Evolutionary conservation across 768 basidiomycete genomes (phyloP).

Genomic region (Pleurotus eryngii): DNA sequence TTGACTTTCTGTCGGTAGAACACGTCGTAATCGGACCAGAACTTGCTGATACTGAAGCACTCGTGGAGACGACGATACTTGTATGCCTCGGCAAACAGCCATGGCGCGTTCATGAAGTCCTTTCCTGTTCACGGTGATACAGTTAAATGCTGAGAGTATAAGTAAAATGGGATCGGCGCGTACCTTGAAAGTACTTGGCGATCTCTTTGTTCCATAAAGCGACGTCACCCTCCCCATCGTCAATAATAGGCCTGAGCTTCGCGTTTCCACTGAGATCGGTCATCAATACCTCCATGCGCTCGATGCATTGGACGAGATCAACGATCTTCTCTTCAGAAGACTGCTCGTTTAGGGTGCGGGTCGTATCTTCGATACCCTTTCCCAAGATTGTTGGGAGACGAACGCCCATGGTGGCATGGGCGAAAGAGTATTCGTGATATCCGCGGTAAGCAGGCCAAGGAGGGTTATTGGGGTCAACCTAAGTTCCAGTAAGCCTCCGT

Average conservation of each 20-base stretch:
- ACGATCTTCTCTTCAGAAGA: slow-evolving; percentile 78
- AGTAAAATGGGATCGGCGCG: slow-evolving; percentile 15
- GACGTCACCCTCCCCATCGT: slow-evolving; percentile 90
- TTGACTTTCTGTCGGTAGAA: slow-evolving; percentile 89
- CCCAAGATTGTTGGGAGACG: slow-evolving; percentile 93
- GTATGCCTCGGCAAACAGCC: slow-evolving; percentile 95
- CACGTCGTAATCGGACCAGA: slow-evolving; percentile 89
- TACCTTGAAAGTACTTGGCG: slow-evolving; percentile 89
- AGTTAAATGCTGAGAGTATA: no score
- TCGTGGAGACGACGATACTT: slow-evolving; percentile 90
- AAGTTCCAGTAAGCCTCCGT: background rate
- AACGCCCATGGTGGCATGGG: slow-evolving; percentile 94
- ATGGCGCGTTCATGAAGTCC: slow-evolving; percentile 94
- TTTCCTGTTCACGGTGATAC: slow-evolving; percentile 46
- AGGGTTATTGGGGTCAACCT: slow-evolving; percentile 83
- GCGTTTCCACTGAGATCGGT: slow-evolving; percentile 79
- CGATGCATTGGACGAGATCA: slow-evolving; percentile 83
- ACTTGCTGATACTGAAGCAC: slow-evolving; percentile 89
- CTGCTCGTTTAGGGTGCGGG: slow-evolving; percentile 84
- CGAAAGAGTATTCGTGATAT: slow-evolving; percentile 80
- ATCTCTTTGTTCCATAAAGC: slow-evolving; percentile 98
- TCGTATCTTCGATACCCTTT: slow-evolving; percentile 91
- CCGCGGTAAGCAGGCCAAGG: slow-evolving; percentile 82
- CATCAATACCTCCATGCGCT: slow-evolving; percentile 90
- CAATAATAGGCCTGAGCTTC: slow-evolving; percentile 82